Percentiles rank a stretch among this genome's conserved stretches.
Conservation (phyloP, 75 land plant genomes). For the Chamaecyparis obtusa region DNA sequence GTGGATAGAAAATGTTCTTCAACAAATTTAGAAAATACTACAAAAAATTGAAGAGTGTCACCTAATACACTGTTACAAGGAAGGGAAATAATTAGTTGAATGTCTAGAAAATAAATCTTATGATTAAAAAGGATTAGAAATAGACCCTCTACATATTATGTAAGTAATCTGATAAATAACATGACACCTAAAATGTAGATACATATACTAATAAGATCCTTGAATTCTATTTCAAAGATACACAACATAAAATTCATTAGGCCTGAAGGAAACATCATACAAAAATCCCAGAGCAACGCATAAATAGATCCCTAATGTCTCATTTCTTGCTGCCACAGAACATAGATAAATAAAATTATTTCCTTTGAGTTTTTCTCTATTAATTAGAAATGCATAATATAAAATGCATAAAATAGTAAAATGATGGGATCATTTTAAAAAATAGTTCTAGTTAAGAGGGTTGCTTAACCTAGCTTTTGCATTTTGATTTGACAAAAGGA, state of each 20-base stretch:
- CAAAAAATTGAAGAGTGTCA: too few species aligned
- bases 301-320: background rate
- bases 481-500: constrained; percentile 5
- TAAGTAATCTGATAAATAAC: too few species aligned
- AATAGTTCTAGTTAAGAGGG: background rate
- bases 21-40: too few species aligned
- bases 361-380: background rate
- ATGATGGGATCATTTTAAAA: background rate
- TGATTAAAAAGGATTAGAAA: too few species aligned
- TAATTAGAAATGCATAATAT: background rate
- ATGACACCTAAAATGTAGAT: background rate
- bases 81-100: too few species aligned
- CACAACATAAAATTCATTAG: background rate
- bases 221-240: background rate
- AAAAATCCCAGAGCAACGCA: background rate
- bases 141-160: too few species aligned
- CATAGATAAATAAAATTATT: background rate
- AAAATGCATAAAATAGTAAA: background rate
- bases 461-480: background rate
- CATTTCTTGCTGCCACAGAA: background rate
- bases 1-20: too few species aligned
- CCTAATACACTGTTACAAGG: too few species aligned
- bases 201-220: background rate
- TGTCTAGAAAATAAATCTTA: too few species aligned
- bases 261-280: background rate